phyloP scores from a whole-genome alignment of 768 basidiomycete species.

The Hericium coralloides region DNA sequence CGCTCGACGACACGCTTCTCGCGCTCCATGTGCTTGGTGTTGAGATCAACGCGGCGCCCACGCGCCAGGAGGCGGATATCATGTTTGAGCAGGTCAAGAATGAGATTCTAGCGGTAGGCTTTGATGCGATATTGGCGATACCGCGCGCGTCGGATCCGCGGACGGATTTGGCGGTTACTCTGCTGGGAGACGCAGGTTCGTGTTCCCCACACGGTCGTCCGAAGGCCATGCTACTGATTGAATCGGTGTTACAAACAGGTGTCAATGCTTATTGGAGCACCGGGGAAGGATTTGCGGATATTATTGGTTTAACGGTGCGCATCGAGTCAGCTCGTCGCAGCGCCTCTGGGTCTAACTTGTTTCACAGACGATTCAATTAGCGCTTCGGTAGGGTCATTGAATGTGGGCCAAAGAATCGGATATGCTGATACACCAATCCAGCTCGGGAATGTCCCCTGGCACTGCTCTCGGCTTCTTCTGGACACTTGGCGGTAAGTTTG shows the following conservation, averaged over 20 bases:
- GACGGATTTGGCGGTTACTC: slow-evolving; percentile 52
- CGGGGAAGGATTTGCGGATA: slow-evolving; percentile 43
- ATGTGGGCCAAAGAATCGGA: neutral
- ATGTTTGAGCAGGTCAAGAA: slow-evolving; percentile 67
- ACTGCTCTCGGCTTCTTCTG: slow-evolving; percentile 68
- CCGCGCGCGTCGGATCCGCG: slow-evolving; percentile 51
- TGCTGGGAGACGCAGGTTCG: slow-evolving; percentile 63
- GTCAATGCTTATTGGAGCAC: slow-evolving; percentile 68
- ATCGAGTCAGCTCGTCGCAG: neutral
- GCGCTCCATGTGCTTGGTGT: slow-evolving; percentile 57
- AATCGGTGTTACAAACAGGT: slow-evolving; percentile 25
- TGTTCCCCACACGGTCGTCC: neutral
- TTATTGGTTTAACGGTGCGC: slow-evolving; percentile 59
- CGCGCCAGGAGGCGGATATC: slow-evolving; percentile 43
- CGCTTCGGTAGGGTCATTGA: slow-evolving; percentile 37
- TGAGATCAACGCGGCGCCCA: slow-evolving; percentile 46
- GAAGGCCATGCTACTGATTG: neutral
- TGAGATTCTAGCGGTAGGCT: slow-evolving; percentile 60
- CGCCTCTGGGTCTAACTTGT: neutral
- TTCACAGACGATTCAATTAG: slow-evolving; percentile 51
- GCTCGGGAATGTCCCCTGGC: slow-evolving; percentile 60
- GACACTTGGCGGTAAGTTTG: slow-evolving; percentile 48
- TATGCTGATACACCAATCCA: slow-evolving; percentile 15
- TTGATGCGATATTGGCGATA: slow-evolving; percentile 55
- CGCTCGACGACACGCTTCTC: slow-evolving; percentile 46